A percentile compares a stretch with the other conserved stretches of the same genome.
phyloP scores from a whole-genome alignment of 257 asterid genomes.

The Eustoma russellianum region DNA sequence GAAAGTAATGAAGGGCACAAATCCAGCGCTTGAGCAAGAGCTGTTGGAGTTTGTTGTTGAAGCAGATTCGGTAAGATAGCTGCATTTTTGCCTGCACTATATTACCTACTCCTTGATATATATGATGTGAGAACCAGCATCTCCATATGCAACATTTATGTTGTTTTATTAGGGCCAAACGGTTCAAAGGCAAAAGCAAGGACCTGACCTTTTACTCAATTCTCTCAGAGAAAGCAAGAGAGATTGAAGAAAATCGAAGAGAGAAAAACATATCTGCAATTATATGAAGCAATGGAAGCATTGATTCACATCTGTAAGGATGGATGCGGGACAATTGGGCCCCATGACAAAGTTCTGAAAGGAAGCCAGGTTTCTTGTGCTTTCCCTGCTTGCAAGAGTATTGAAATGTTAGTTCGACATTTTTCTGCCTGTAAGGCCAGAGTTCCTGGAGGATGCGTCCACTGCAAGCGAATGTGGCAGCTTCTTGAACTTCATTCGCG shows the following conservation, averaged over 20 bases:
- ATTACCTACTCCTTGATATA: too few species aligned
- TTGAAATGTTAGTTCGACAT: slow-evolving; percentile 73
- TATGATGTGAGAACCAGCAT: too few species aligned
- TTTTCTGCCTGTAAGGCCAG: slow-evolving; percentile 54
- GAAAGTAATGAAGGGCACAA: slow-evolving; percentile 67
- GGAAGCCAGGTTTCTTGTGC: slow-evolving; percentile 39
- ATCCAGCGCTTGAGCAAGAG: slow-evolving; percentile 82
- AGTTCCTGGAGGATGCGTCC: slow-evolving; percentile 88
- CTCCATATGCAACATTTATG: too few species aligned
- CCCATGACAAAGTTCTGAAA: slow-evolving; percentile 61
- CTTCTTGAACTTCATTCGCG: slow-evolving; percentile 80
- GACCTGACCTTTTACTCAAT: not conserved
- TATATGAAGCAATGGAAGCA: slow-evolving; percentile 95
- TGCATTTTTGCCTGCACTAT: too few species aligned
- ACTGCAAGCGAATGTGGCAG: slow-evolving; percentile 95
- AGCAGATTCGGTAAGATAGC: slow-evolving; percentile 63
- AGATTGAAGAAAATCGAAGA: slow-evolving; percentile 57
- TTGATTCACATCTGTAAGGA: slow-evolving; percentile 75
- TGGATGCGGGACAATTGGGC: slow-evolving; percentile 87
- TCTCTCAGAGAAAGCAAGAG: slow-evolving; percentile 66
- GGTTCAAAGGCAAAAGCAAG: too few species aligned
- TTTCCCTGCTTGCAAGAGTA: slow-evolving; percentile 78
- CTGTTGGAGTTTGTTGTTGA: slow-evolving; percentile 64
- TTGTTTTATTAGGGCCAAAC: too few species aligned
- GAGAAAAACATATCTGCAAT: slow-evolving; percentile 67